phyloP scores from a whole-genome alignment of 192 early-diverging fungal species.

The Coemansia sp. region DNA sequence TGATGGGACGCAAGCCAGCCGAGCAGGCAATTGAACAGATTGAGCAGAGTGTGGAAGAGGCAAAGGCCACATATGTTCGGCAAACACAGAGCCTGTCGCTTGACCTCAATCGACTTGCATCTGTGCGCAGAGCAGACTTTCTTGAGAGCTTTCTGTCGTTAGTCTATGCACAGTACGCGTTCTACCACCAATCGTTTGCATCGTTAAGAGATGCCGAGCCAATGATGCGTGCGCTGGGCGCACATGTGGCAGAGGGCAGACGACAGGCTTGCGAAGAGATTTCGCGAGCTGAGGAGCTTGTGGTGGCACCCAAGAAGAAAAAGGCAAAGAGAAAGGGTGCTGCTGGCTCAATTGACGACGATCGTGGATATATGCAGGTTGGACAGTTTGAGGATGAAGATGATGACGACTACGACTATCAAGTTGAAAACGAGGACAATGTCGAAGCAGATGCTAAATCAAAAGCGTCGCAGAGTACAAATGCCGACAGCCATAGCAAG shows the following conservation, averaged over 20 bases:
- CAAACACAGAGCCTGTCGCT: constrained; percentile 62
- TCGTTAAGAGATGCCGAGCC: constrained; percentile 78
- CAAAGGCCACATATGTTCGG: constrained; percentile 59
- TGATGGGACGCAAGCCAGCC: constrained; percentile 26
- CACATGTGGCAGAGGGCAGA: constrained; percentile 23
- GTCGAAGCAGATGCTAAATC: neutral
- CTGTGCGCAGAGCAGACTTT: constrained; percentile 74
- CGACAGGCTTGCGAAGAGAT: constrained; percentile 14
- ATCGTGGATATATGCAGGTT: constrained; percentile 33
- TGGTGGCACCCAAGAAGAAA: constrained; percentile 13
- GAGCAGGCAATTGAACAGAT: constrained; percentile 35
- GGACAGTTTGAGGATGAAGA: constrained; percentile 45
- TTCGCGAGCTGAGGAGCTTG: constrained; percentile 10
- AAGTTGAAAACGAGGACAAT: constrained; percentile 14
- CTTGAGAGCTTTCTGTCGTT: constrained; percentile 55
- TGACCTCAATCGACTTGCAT: constrained; percentile 70
- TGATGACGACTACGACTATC: constrained; percentile 29
- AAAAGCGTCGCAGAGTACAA: neutral
- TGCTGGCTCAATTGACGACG: constrained; percentile 10
- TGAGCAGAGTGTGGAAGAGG: constrained; percentile 57
- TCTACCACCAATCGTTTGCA: constrained; percentile 81
- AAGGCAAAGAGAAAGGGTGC: neutral
- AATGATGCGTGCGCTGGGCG: constrained; percentile 67
- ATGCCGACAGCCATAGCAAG: constrained; percentile 1
- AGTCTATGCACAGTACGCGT: constrained; percentile 80